Conservation (phyloP, 805 yeast genomes). For the Metschnikowia lunata region DNA sequence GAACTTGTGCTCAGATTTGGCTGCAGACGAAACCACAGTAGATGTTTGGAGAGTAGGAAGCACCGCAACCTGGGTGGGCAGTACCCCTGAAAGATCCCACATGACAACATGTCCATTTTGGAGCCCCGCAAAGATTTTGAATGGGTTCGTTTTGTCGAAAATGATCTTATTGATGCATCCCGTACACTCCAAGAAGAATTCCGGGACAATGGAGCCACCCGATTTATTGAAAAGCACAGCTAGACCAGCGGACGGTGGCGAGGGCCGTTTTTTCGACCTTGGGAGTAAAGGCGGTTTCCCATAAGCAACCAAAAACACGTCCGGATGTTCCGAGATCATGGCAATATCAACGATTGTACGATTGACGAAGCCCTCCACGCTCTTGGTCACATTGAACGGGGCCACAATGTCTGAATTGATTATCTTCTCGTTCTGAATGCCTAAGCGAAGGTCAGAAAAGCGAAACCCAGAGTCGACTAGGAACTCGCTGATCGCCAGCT, state of each 20-base stretch:
- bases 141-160: conserved; percentile 37
- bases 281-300: conserved; percentile 1
- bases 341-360: conserved; percentile 12
- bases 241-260: conserved; percentile 20
- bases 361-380: conserved; percentile 7
- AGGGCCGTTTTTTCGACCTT: background rate
- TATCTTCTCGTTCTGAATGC: conserved; percentile 2
- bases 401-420: conserved; percentile 3
- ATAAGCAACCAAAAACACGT: conserved; percentile 14
- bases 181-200: conserved; percentile 37
- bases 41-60: conserved; percentile 19
- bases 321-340: conserved; percentile 10
- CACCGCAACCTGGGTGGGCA: conserved; percentile 15
- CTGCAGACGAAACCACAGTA: conserved; percentile 8
- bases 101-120: conserved; percentile 47
- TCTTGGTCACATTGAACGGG: conserved; percentile 10
- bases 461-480: conserved; percentile 3
- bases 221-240: conserved; percentile 33
- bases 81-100: conserved; percentile 39
- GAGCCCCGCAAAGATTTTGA: conserved; percentile 46
- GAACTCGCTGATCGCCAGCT: conserved; percentile 2
- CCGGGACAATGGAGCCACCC: conserved; percentile 23
- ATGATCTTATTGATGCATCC: conserved; percentile 36
- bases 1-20: conserved; percentile 2
- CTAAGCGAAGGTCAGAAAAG: conserved; percentile 16